Conservation (phyloP, 768 basidiomycete species). For the Agaricus blazei region DNA sequence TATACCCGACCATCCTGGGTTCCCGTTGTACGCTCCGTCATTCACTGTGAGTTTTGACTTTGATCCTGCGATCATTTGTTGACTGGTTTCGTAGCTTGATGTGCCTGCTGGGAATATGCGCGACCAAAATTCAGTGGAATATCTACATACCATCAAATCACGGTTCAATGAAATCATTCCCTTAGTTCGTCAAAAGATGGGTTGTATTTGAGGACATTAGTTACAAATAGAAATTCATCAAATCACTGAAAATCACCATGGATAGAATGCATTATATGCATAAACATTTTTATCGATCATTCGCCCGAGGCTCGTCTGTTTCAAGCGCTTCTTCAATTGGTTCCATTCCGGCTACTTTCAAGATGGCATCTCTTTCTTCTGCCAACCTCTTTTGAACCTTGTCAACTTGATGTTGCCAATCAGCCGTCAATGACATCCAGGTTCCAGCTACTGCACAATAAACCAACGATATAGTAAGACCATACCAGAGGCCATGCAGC, state of each 20-base stretch:
- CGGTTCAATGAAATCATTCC: slow-evolving; percentile 31
- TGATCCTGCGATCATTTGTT: neutral
- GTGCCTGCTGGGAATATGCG: slow-evolving; percentile 67
- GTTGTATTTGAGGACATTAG: too few relatives aligned
- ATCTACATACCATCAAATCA: slow-evolving; percentile 40
- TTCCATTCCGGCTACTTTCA: neutral
- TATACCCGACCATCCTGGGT: slow-evolving; percentile 74
- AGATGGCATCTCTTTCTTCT: slow-evolving; percentile 29
- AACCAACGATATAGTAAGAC: slow-evolving; percentile 63
- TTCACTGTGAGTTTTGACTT: slow-evolving; percentile 44
- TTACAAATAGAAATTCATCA: too few relatives aligned
- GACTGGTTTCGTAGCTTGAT: slow-evolving; percentile 42
- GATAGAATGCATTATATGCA: too few relatives aligned
- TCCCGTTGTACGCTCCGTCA: slow-evolving; percentile 72
- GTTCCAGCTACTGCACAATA: slow-evolving; percentile 53
- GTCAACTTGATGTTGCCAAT: slow-evolving; percentile 68
- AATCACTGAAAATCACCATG: too few relatives aligned
- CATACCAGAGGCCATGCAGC: slow-evolving; percentile 81
- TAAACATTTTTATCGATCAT: too few relatives aligned
- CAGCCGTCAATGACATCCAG: slow-evolving; percentile 46
- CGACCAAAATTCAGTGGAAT: slow-evolving; percentile 65
- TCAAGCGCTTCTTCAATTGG: neutral
- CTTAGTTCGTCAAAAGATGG: slow-evolving; percentile 21
- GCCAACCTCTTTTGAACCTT: slow-evolving; percentile 52
- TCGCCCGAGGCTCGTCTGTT: too few relatives aligned